These are phyloP conservation scores for Rhynchospora tenuis DNA, from an alignment of 176 grass and related monocot genomes.

Conservation along the genomic window DNA sequence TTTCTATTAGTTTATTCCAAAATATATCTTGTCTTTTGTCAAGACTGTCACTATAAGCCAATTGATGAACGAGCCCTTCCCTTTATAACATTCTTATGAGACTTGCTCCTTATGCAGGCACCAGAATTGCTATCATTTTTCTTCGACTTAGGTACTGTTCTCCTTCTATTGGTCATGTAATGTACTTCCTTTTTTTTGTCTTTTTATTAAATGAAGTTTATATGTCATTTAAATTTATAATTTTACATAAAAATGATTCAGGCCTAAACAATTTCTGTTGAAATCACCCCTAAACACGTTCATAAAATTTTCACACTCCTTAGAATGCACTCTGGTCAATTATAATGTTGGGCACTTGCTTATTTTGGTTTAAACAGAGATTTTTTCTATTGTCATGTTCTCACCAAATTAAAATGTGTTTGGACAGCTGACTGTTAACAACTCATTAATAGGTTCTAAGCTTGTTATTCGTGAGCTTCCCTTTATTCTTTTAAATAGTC, in stretches of 20 bases:
- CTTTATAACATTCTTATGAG: not conserved
- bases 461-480: conserved; percentile 70
- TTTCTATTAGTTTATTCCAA: not conserved
- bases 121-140: conserved; percentile 67
- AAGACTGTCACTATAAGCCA: too few species aligned
- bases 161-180: not conserved
- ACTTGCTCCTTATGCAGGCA: conserved; percentile 55
- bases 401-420: too few species aligned
- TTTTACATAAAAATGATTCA: not conserved
- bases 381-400: too few species aligned
- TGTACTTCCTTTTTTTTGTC: not conserved
- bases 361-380: too few species aligned
- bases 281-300: too few species aligned
- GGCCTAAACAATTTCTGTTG: too few species aligned
- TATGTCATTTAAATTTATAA: not conserved
- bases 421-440: too few species aligned
- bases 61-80: too few species aligned
- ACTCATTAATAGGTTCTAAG: conserved; percentile 42
- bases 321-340: too few species aligned
- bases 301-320: too few species aligned
- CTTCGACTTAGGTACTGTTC: conserved; percentile 72
- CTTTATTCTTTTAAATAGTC: conserved; percentile 30
- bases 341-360: too few species aligned
- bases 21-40: not conserved
- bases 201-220: not conserved